Evolutionary conservation across 495 filamentous ascomycete species (phyloP), one percentile per base, ranked within the genome.

Genomic region (Penicillium tannophilum): DNA sequence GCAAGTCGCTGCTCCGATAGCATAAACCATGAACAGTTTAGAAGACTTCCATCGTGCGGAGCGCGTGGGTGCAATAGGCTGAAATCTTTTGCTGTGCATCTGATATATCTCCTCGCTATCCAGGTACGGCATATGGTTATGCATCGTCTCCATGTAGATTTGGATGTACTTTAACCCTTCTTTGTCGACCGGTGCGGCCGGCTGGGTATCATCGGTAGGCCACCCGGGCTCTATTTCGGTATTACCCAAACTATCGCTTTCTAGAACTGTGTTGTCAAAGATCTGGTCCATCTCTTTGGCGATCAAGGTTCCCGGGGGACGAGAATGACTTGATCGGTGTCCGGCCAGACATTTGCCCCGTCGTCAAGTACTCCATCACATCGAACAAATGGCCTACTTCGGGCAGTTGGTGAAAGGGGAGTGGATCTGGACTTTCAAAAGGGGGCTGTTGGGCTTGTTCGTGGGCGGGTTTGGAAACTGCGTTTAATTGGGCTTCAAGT

Each of bases 1-100:
- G 17, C 73, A 66, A 23, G 74, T 63, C 10, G 69, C 68, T 6
- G 74, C 68, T 0, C 74, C 76, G 30, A 77, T 73, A n/a, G 72
- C 73, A 60, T 79, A 77, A 6, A 79, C 70, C 70, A 76, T 72
- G 48, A 75, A 77, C 6, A 77, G 55, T 52, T 77, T 77, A 51
- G 75, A 79, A 1, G 61, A 53, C 1, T 60, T 68, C 39, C 67
- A 72, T 19, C 69, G 68, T 16, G 71, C 65, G 8, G 50, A 20
- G 26, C 62, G 47, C 28, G 41, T 67, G 16, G 65, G 58, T 14
- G 57, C 59, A 14, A 51, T 39, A 6, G 66, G 64, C 23, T 57
- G 50, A 54, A 69, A 60, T 30, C 70, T 53, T 35, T 63, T 63
- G 12, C 63, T 53, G 53, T 77, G 74, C 6, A 71, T 49, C n/a